Conservation (phyloP, 192 early-diverging fungal species). For the Podila verticillata region DNA sequence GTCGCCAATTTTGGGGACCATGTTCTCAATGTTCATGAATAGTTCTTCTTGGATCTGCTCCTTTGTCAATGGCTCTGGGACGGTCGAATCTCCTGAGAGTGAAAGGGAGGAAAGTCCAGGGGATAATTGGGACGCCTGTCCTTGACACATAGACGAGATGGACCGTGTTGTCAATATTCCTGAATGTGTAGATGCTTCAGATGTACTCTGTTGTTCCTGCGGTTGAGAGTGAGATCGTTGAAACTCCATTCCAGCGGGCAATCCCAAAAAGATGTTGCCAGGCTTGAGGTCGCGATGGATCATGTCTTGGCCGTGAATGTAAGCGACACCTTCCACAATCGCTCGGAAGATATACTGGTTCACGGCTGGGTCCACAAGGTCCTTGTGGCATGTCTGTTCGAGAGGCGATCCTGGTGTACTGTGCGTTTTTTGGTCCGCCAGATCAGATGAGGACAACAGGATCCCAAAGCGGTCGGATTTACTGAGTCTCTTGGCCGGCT, state of each 20-base stretch:
- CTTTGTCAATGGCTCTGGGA: constrained; percentile 9
- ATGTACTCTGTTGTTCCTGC: background rate
- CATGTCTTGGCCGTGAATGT: constrained; percentile 75
- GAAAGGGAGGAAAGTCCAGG: no score
- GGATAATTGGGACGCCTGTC: no score
- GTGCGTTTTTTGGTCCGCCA: constrained; percentile 11
- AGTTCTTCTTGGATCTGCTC: constrained; percentile 52
- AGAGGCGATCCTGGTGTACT: constrained; percentile 23
- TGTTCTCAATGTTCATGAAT: constrained; percentile 53
- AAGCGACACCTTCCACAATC: constrained; percentile 81
- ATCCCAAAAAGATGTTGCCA: constrained; percentile 73
- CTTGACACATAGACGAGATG: no score
- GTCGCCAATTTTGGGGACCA: constrained; percentile 90
- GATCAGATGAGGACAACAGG: background rate
- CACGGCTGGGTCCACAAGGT: constrained; percentile 64
- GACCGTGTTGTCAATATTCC: background rate
- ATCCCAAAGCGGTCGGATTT: constrained; percentile 15
- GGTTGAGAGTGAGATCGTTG: constrained; percentile 6
- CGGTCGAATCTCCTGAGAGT: background rate
- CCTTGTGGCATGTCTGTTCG: constrained; percentile 27
- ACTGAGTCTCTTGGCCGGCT: constrained; percentile 2
- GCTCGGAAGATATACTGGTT: constrained; percentile 73
- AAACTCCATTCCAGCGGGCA: constrained; percentile 19
- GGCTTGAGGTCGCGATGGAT: constrained; percentile 85
- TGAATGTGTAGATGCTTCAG: background rate